phyloP scores from a whole-genome alignment of 768 basidiomycete genomes.

The Polyporus arcularius region DNA sequence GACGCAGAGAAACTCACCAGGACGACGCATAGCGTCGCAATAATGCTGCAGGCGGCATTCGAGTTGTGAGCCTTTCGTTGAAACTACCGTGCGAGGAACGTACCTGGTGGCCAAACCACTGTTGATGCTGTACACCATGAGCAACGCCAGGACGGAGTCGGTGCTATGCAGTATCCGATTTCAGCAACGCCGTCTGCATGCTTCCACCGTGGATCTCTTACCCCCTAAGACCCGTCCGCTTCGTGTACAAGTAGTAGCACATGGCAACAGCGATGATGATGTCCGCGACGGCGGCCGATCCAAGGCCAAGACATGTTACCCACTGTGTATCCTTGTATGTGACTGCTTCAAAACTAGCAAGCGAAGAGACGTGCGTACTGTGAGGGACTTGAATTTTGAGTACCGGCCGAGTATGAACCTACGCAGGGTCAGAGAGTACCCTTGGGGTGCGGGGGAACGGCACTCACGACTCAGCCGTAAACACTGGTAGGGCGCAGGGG shows the following conservation, averaged over 20 bases:
- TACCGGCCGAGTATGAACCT: conserved; percentile 33
- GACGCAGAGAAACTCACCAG: conserved; percentile 3
- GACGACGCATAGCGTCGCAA: conserved; percentile 19
- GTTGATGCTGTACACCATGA: conserved; percentile 31
- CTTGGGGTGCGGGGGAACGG: neutral
- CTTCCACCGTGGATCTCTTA: conserved; percentile 16
- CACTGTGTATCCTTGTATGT: conserved; percentile 34
- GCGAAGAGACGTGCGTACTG: conserved; percentile 29
- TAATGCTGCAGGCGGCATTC: conserved; percentile 10
- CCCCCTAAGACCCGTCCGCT: conserved; percentile 49
- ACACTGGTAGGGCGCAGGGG: conserved; percentile 35
- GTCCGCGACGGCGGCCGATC: conserved; percentile 50
- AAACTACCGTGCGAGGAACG: neutral
- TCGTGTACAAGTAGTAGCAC: conserved; percentile 49
- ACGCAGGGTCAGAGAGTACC: conserved; percentile 7
- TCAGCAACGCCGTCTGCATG: neutral
- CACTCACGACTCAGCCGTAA: conserved; percentile 46
- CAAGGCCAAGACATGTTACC: conserved; percentile 48
- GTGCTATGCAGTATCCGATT: conserved; percentile 20
- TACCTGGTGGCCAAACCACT: conserved; percentile 29
- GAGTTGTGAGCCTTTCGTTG: no score
- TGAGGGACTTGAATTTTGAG: conserved; percentile 36
- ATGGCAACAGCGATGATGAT: conserved; percentile 49
- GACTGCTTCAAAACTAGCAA: conserved; percentile 6
- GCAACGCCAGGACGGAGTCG: conserved; percentile 25